Percentiles rank a stretch among this genome's conserved stretches.
Conservation (phyloP, 495 filamentous ascomycete species). For the Penicillium cosmopolitanum region DNA sequence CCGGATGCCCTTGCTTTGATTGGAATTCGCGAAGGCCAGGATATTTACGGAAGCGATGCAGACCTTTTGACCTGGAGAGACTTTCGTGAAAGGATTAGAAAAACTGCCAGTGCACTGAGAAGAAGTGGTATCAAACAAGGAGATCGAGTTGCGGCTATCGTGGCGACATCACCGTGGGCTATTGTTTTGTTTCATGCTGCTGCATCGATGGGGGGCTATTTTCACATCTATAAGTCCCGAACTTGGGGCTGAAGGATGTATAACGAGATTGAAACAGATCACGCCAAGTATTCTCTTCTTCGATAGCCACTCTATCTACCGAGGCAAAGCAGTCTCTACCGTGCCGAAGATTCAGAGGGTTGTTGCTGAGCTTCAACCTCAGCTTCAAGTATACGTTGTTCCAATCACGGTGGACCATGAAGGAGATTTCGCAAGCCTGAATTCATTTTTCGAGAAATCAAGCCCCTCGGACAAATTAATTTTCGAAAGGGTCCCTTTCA, state of each 20-base stretch:
- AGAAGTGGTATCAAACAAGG: neutral
- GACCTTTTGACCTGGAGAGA: neutral
- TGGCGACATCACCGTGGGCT: neutral
- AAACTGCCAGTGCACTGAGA: neutral
- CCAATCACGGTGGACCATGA: neutral
- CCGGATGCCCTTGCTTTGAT: neutral
- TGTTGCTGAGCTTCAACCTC: neutral
- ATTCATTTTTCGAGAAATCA: neutral
- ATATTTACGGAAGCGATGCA: neutral
- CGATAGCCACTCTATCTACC: neutral
- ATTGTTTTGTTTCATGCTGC: neutral
- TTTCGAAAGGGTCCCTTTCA: neutral
- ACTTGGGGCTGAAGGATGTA: constrained; percentile 2
- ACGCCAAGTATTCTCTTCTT: neutral
- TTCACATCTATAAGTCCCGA: neutral
- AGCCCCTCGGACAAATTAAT: neutral
- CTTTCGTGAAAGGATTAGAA: neutral
- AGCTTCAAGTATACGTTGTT: neutral
- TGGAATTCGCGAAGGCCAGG: neutral
- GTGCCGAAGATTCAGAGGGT: neutral
- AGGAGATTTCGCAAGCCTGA: neutral
- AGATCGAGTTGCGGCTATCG: neutral
- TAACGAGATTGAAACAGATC: neutral
- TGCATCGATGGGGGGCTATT: neutral
- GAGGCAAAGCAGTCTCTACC: neutral